Evolutionary conservation across 2,329 filamentous ascomycete genomes (phyloP).

Genomic region (Fusarium udum): DNA sequence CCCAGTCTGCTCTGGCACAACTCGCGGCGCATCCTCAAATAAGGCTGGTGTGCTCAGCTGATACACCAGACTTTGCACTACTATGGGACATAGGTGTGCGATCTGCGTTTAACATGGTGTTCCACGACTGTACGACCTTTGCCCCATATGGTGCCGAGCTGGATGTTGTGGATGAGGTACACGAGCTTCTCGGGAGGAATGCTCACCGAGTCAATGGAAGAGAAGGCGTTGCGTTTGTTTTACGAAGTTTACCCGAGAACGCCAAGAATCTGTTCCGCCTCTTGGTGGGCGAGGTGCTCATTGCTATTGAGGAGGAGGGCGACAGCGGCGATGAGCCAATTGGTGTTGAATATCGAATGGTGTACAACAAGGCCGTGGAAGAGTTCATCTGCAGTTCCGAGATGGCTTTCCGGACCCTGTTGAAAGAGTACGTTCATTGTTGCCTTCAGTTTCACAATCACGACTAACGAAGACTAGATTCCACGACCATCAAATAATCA

Average conservation of each 20-base stretch:
- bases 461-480: constrained; percentile 66
- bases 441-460: neutral
- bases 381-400: constrained; percentile 98
- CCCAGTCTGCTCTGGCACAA: constrained; percentile 78
- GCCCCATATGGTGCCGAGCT: constrained; percentile 75
- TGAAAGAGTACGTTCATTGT: constrained; percentile 78
- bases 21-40: constrained; percentile 79
- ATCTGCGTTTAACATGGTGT: constrained; percentile 84
- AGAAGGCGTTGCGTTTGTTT: constrained; percentile 90
- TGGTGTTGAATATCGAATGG: constrained; percentile 86
- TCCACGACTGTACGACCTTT: constrained; percentile 96
- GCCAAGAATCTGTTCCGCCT: constrained; percentile 87
- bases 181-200: constrained; percentile 84
- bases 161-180: constrained; percentile 89
- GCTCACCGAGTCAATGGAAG: constrained; percentile 84
- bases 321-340: constrained; percentile 61
- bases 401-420: constrained; percentile 90
- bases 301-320: constrained; percentile 71
- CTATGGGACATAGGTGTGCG: constrained; percentile 91
- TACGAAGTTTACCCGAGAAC: constrained; percentile 91
- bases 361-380: constrained; percentile 96
- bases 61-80: constrained; percentile 86
- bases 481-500: constrained; percentile 97
- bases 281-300: constrained; percentile 84
- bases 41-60: constrained; percentile 80